Percentiles rank a stretch among this genome's conserved stretches.
These are phyloP conservation scores for Xylaria sp. DNA, from an alignment of 2,329 filamentous ascomycete species.

Conservation along the genomic window DNA sequence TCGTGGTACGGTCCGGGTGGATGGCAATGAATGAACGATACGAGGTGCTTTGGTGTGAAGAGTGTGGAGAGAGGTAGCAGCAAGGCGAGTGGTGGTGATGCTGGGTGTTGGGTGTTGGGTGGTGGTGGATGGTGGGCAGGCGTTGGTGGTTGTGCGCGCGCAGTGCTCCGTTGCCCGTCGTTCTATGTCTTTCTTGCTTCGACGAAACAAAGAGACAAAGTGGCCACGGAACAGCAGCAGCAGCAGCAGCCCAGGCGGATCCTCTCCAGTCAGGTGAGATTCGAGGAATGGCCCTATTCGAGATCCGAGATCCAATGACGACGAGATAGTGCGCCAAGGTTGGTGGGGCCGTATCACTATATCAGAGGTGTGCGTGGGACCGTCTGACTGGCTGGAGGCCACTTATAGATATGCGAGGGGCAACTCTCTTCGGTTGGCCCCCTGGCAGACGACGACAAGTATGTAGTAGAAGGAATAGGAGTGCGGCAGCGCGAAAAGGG, in stretches of 20 bases:
- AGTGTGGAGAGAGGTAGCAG: constrained; percentile 3
- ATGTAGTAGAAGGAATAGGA: background rate
- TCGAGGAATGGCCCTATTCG: constrained; percentile 37
- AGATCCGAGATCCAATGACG: constrained; percentile 44
- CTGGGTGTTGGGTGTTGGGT: background rate
- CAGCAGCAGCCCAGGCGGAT: constrained; percentile 28
- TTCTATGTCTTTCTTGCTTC: constrained; percentile 18
- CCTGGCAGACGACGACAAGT: constrained; percentile 22
- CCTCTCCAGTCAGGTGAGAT: constrained; percentile 43
- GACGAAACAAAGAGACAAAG: background rate
- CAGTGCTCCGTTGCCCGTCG: constrained; percentile 7
- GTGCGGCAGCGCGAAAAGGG: constrained; percentile 8
- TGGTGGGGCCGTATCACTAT: constrained; percentile 49
- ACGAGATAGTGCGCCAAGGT: constrained; percentile 40
- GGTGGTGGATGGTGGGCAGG: background rate
- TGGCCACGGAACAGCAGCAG: constrained; percentile 2
- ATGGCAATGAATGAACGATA: constrained; percentile 14
- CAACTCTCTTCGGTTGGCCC: constrained; percentile 6
- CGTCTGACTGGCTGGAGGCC: constrained; percentile 45
- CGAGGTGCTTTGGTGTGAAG: constrained; percentile 17
- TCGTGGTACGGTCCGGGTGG: constrained; percentile 8
- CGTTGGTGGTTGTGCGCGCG: background rate
- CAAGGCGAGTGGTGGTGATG: background rate
- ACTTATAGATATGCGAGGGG: constrained; percentile 40
- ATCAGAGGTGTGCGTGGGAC: constrained; percentile 47